Conservation (phyloP, 2,329 filamentous ascomycete species). For the Fusarium sp. region DNA sequence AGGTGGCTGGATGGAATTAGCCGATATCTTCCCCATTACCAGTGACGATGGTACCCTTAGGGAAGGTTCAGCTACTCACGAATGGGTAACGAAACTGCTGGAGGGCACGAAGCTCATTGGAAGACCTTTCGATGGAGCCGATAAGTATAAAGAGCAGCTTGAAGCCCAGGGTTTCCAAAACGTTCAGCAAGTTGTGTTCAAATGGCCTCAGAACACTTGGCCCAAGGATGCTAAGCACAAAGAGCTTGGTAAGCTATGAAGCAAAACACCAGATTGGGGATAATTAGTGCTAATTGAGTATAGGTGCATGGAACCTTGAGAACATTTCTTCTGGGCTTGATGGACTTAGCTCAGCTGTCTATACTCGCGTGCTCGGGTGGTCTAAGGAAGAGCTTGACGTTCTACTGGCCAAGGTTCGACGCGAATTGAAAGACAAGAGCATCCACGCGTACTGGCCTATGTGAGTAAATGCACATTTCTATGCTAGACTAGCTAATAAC, state of each 20-base stretch:
- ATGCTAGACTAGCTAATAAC: rapidly evolving
- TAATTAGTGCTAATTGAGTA: no score
- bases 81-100: slow-evolving; percentile 44
- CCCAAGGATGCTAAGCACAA: slow-evolving; percentile 63
- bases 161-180: slow-evolving; percentile 65
- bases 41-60: slow-evolving; percentile 27
- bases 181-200: slow-evolving; percentile 60
- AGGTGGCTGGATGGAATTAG: slow-evolving; percentile 46
- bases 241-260: slow-evolving; percentile 52
- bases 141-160: slow-evolving; percentile 52
- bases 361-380: slow-evolving; percentile 50
- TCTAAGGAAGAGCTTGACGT: slow-evolving; percentile 44
- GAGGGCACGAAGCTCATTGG: slow-evolving; percentile 47
- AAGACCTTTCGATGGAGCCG: slow-evolving; percentile 45
- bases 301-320: slow-evolving; percentile 50
- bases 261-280: no score
- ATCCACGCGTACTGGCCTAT: slow-evolving; percentile 50
- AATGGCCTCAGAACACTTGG: slow-evolving; percentile 64
- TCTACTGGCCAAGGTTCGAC: slow-evolving; percentile 45
- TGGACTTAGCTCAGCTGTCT: slow-evolving; percentile 48
- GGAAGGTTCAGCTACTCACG: slow-evolving; percentile 33
- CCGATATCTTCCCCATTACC: slow-evolving; percentile 36
- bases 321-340: slow-evolving; percentile 46
- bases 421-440: slow-evolving; percentile 43
- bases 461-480: slow-evolving; percentile 22